Evolutionary conservation across 2,329 filamentous ascomycete species (phyloP).

Genomic region (Monilinia vaccinii-corymbosi): DNA sequence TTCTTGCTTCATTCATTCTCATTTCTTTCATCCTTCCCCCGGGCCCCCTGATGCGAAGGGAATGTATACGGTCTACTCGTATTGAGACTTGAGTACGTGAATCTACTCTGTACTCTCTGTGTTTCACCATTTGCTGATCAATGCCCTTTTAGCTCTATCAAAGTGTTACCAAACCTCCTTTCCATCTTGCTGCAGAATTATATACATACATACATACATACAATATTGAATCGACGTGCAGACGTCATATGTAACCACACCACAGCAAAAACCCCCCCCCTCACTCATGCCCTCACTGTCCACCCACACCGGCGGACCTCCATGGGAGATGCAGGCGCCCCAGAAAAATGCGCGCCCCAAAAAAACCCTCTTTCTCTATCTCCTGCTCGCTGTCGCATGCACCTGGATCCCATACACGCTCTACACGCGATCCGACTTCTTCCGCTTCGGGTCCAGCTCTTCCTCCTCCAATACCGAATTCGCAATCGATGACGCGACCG

Average conservation of each 20-base stretch:
- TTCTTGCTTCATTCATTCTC: no score
- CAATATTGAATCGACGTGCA: not conserved
- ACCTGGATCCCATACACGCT: conserved; percentile 2
- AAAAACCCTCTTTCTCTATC: not conserved
- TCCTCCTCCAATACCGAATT: not conserved
- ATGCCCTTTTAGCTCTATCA: not conserved
- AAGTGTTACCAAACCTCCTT: not conserved
- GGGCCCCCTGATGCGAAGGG: no score
- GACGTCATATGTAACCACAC: conserved; percentile 5
- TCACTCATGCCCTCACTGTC: conserved; percentile 3
- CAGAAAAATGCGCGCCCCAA: not conserved
- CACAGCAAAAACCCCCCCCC: not conserved
- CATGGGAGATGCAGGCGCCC: not conserved
- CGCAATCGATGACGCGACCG: not conserved
- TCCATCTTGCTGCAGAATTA: not conserved
- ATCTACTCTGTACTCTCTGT: no score
- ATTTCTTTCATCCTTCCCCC: no score
- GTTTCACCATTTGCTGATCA: conserved; percentile 3
- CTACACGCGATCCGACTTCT: not conserved
- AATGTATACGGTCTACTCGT: no score
- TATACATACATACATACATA: not conserved
- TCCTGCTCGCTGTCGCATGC: conserved; percentile 4
- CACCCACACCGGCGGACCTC: not conserved
- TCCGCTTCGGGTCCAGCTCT: not conserved
- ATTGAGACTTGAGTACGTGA: not conserved